Evolutionary conservation across 441 rosid genomes (phyloP).

Genomic region (Croton laevigatus): DNA sequence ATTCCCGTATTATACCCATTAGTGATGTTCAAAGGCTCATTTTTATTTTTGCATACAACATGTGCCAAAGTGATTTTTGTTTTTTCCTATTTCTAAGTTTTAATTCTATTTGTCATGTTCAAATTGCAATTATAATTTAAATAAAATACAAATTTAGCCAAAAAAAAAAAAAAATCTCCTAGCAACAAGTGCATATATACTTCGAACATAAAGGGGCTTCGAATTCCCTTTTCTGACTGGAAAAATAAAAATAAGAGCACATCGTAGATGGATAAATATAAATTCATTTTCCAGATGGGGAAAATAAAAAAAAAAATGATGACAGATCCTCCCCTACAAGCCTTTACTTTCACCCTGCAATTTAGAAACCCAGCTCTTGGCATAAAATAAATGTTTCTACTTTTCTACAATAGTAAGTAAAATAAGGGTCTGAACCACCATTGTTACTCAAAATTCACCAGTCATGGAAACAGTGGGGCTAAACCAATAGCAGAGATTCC

Average conservation of each 20-base stretch:
- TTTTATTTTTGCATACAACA: too few species aligned
- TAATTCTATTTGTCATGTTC: too few species aligned
- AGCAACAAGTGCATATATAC: too few species aligned
- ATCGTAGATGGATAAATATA: neutral
- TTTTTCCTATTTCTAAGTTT: too few species aligned
- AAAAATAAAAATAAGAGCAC: too few species aligned
- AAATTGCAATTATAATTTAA: too few species aligned
- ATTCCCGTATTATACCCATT: too few species aligned
- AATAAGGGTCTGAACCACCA: constrained; percentile 22
- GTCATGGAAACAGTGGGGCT: constrained; percentile 14
- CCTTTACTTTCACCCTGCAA: neutral
- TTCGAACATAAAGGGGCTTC: neutral
- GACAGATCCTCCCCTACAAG: constrained; percentile 5
- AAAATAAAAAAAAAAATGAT: neutral
- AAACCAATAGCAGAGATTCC: neutral
- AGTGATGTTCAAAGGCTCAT: too few species aligned
- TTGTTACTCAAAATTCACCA: constrained; percentile 22
- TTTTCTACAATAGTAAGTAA: constrained; percentile 17
- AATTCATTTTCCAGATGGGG: neutral
- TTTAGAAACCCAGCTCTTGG: constrained; percentile 18
- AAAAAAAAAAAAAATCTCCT: too few species aligned
- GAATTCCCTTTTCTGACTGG: too few species aligned
- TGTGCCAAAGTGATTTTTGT: too few species aligned
- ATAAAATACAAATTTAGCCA: too few species aligned
- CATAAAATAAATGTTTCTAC: constrained; percentile 23